A percentile compares a stretch with the other conserved stretches of the same genome.
Evolutionary conservation across 164 flowering plant species (phyloP).

Genomic region (Liquidambar formosana): DNA sequence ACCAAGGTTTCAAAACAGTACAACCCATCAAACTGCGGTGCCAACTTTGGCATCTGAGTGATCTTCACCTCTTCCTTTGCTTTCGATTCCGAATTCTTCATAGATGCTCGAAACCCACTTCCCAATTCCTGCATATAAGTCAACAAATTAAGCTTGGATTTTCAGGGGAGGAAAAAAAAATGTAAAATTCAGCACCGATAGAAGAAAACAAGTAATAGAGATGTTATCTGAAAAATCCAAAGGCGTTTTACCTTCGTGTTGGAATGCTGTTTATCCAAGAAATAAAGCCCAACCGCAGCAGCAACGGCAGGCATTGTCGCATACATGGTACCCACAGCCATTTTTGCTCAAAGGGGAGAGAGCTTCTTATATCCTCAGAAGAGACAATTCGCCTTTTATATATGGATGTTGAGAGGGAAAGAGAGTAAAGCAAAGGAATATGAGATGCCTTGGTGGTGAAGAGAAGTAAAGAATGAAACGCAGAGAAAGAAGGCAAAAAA

Average conservation of each 20-base stretch:
- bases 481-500: not conserved
- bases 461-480: constrained; percentile 9
- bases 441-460: constrained; percentile 17
- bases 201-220: too few species aligned
- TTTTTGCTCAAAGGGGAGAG: not conserved
- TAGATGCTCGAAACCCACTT: constrained; percentile 1
- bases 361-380: not conserved
- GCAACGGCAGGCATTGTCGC: constrained; percentile 28
- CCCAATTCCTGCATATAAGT: constrained; percentile 7
- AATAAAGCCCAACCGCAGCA: constrained; percentile 31
- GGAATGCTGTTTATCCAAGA: constrained; percentile 19
- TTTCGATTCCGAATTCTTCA: not conserved
- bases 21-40: constrained; percentile 48
- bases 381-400: not conserved
- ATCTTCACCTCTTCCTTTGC: constrained; percentile 12
- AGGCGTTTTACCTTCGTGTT: constrained; percentile 22
- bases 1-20: constrained; percentile 44
- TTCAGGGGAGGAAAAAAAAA: too few species aligned
- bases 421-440: constrained; percentile 11
- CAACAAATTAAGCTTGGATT: not conserved
- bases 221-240: too few species aligned
- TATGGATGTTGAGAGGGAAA: not conserved
- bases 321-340: constrained; percentile 20
- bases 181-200: not conserved
- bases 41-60: constrained; percentile 24